A percentile compares a stretch with the other conserved stretches of the same genome.
Conservation (phyloP, 2,329 filamentous ascomycete species). For the Colletotrichum caudatum region DNA sequence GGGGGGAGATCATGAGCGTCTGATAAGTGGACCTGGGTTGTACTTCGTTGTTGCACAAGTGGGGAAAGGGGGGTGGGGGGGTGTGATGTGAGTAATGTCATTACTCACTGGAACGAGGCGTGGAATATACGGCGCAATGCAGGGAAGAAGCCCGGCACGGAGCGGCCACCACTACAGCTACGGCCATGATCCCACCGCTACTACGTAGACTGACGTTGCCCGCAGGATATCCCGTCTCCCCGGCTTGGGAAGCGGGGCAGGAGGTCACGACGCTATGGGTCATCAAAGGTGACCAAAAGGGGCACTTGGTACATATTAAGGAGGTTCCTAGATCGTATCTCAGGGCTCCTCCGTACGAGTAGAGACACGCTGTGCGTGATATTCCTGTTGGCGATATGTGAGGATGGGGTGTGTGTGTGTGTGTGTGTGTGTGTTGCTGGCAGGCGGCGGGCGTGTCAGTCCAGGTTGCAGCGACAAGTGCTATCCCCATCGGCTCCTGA, state of each 20-base stretch:
- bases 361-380: slow-evolving; percentile 30
- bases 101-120: not conserved
- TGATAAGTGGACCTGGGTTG: not conserved
- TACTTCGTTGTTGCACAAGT: not conserved
- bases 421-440: not conserved
- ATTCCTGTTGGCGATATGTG: slow-evolving; percentile 20
- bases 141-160: slow-evolving; percentile 23
- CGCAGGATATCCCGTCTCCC: slow-evolving; percentile 1
- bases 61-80: not conserved
- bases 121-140: slow-evolving; percentile 11
- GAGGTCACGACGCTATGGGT: not conserved
- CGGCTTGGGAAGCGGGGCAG: slow-evolving; percentile 11
- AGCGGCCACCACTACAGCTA: slow-evolving; percentile 11
- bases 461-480: slow-evolving; percentile 6
- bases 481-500: slow-evolving; percentile 7
- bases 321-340: slow-evolving; percentile 7
- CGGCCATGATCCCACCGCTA: slow-evolving; percentile 23
- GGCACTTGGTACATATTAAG: not conserved
- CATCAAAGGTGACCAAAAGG: not conserved
- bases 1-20: not conserved
- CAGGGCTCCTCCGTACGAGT: not conserved
- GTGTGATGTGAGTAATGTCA: not conserved
- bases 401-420: not conserved
- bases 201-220: slow-evolving; percentile 25
- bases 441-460: not conserved